Evolutionary conservation across 2,329 filamentous ascomycete genomes (phyloP), one percentile per base, ranked within the genome.

Genomic region (Aspergillus fischeri): DNA sequence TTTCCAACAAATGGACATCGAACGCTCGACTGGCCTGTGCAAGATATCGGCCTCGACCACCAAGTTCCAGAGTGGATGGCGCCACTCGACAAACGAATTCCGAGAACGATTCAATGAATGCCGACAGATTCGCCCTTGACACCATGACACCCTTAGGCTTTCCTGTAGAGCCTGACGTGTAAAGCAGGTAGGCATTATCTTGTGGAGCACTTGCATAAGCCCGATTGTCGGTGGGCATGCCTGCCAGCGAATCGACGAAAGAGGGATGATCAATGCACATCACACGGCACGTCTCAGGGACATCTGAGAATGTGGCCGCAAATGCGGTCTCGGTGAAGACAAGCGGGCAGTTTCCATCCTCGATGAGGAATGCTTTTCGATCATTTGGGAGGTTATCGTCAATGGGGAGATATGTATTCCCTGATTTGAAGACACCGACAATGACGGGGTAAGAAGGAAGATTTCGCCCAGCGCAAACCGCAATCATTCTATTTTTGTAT

Each of bases 131-230:
- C n/a, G 55, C 60, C 51, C 62, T 95, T 14, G 91, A 92, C 81
- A 96, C 92, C 90, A 96, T 88, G 54, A 96, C 90, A 75, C 92
- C 92, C 83, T 97, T 97, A 61, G 92, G 92, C 82, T 96, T 96
- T 61, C 92, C 92, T 7, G 92, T 97, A 1, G 92, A 96, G 21
- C 92, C 92, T 27, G 92, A 96, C 1, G 92, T 97, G 79, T 96
- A 97, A 54, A 97, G 88, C 57, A 97, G 80, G 48, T 68, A 68
- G 20, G 61, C 56, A 20, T 56, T 52, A 50, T 67, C 63, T 6
- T 67, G 58, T 21, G 62, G 59, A 25, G 60, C 50, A 32, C 59
- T 55, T 32, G 52, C 35, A 49, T 62, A 65, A 3, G 60, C 54
- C 38, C 29, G 41, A 47, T 65, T 56, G 9, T 63, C 58, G 1